Evolutionary conservation across 2,329 filamentous ascomycete genomes (phyloP).

Genomic region (Talaromyces sp.): DNA sequence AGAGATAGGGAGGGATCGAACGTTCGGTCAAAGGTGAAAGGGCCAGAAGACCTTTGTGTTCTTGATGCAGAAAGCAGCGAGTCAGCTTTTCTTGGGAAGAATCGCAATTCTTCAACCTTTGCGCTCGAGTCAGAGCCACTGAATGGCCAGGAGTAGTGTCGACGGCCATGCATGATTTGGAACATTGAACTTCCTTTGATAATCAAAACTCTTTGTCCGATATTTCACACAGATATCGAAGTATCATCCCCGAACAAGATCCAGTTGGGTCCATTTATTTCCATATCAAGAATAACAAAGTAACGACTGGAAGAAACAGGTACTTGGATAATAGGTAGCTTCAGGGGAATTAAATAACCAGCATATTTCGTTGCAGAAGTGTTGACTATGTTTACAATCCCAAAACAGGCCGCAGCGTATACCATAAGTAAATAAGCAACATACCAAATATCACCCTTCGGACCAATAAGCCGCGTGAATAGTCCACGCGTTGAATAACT

Average conservation of each 20-base stretch:
- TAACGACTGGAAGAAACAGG: background rate
- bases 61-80: background rate
- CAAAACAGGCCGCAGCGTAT: background rate
- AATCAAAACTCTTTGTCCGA: background rate
- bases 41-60: background rate
- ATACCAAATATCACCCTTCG: background rate
- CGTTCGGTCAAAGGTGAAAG: background rate
- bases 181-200: background rate
- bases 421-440: background rate
- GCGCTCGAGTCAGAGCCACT: constrained; percentile 23
- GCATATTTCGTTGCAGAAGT: background rate
- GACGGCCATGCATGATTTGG: constrained; percentile 19
- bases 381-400: background rate
- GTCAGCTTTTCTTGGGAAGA: background rate
- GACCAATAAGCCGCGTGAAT: constrained; percentile 1
- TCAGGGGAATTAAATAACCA: background rate
- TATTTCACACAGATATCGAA: background rate
- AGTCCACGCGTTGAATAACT: background rate
- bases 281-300: background rate
- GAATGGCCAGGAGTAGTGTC: constrained; percentile 36
- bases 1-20: background rate
- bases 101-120: constrained; percentile 14
- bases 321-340: too few species aligned
- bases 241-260: background rate
- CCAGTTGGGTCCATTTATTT: background rate